A percentile compares a stretch with the other conserved stretches of the same genome.
Conservation (phyloP, 148 eudicot species). For the Rhododendron vialii region DNA sequence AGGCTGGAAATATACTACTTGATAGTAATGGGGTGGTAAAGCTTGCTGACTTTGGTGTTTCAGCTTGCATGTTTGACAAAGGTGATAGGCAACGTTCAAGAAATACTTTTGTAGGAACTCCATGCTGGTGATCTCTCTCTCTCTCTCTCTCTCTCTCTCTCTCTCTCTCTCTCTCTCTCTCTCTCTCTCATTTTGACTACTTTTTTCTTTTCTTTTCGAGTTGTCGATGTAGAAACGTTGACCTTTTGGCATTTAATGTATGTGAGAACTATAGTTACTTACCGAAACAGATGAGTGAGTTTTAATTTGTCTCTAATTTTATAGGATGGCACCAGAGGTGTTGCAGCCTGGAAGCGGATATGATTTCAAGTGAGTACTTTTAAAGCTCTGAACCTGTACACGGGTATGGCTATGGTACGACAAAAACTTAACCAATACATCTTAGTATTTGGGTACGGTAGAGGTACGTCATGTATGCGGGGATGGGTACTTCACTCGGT, state of each 20-base stretch:
- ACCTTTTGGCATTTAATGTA: background rate
- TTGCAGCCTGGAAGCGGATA: slow-evolving; percentile 94
- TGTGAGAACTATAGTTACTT: background rate
- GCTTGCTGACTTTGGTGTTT: slow-evolving; percentile 97
- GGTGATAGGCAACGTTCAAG: slow-evolving; percentile 93
- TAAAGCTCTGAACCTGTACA: background rate
- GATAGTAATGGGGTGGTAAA: slow-evolving; percentile 77
- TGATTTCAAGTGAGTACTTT: slow-evolving; percentile 77
- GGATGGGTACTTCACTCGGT: background rate
- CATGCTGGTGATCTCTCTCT: slow-evolving; percentile 66
- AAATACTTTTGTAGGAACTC: slow-evolving; percentile 98
- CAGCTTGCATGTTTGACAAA: slow-evolving; percentile 95
- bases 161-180: background rate
- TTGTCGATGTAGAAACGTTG: too few relatives aligned
- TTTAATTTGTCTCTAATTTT: slow-evolving; percentile 1
- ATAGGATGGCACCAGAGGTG: slow-evolving; percentile 99
- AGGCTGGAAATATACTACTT: slow-evolving; percentile 93
- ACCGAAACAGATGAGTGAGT: background rate
- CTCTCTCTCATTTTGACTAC: background rate
- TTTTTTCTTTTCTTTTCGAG: background rate
- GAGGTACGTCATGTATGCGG: background rate
- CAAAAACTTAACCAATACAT: background rate
- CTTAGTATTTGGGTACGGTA: background rate
- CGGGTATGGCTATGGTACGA: background rate
- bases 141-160: background rate